Conservation (phyloP, 768 basidiomycete species). For the Auricularia auricula-judae region DNA sequence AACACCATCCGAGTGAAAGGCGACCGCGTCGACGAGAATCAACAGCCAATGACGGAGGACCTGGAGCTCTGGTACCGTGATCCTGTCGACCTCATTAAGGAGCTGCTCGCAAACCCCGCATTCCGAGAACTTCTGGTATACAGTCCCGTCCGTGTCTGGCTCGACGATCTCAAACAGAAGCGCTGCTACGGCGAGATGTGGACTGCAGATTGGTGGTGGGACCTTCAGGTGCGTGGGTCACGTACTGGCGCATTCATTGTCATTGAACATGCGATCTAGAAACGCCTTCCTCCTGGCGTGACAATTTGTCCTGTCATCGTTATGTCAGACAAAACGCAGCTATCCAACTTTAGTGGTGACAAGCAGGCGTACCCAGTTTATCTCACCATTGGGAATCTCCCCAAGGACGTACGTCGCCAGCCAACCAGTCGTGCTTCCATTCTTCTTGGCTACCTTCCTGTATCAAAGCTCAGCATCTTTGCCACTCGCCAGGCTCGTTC, state of each 20-base stretch:
- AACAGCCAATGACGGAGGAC: not conserved
- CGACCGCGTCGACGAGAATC: not conserved
- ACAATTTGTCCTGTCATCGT: conserved; percentile 34
- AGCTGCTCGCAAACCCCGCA: conserved; percentile 18
- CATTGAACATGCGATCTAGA: not conserved
- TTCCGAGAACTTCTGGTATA: conserved; percentile 20
- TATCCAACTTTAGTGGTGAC: conserved; percentile 24
- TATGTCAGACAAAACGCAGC: conserved; percentile 34
- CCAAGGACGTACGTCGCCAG: conserved; percentile 26
- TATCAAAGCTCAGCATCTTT: conserved; percentile 21
- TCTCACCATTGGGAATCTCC: conserved; percentile 31
- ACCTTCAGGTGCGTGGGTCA: conserved; percentile 20
- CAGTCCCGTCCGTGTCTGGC: conserved; percentile 18
- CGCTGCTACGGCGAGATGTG: conserved; percentile 26
- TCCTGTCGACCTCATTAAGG: conserved; percentile 17
- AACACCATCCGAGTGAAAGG: not conserved
- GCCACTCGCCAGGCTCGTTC: conserved; percentile 38
- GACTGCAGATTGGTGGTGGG: conserved; percentile 28
- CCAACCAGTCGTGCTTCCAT: conserved; percentile 23
- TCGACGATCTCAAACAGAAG: conserved; percentile 6
- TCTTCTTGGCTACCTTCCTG: conserved; percentile 29
- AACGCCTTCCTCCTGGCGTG: conserved; percentile 9
- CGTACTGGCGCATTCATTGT: too few relatives aligned
- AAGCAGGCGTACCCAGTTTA: conserved; percentile 38
- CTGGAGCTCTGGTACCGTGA: conserved; percentile 17